Evolutionary conservation across 2,329 filamentous ascomycete species (phyloP).

Genomic region (Penicillium palitans): DNA sequence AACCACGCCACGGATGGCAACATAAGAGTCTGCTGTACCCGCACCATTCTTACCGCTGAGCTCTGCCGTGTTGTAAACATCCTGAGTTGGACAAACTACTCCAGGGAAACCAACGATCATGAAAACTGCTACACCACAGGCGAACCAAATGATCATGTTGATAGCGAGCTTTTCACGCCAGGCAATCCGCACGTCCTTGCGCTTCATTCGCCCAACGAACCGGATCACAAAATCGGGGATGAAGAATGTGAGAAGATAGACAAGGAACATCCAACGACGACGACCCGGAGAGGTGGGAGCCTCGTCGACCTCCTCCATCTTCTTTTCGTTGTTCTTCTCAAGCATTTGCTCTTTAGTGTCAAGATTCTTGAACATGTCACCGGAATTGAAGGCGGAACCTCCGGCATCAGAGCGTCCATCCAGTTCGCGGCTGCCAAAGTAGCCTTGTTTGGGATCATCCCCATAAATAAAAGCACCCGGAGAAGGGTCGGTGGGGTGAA

Average conservation of each 20-base stretch:
- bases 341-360: conserved; percentile 93
- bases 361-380: conserved; percentile 97
- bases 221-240: conserved; percentile 82
- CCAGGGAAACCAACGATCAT: conserved; percentile 86
- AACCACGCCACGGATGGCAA: conserved; percentile 84
- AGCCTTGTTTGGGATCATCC: conserved; percentile 74
- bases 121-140: conserved; percentile 75
- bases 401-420: conserved; percentile 91
- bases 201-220: conserved; percentile 76
- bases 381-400: conserved; percentile 82
- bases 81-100: conserved; percentile 86
- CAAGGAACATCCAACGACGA: conserved; percentile 85
- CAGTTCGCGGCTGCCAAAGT: conserved; percentile 76
- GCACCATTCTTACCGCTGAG: conserved; percentile 73
- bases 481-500: conserved; percentile 48
- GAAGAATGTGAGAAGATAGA: conserved; percentile 81
- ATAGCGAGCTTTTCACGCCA: conserved; percentile 98
- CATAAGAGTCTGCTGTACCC: conserved; percentile 62
- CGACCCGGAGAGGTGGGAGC: conserved; percentile 73
- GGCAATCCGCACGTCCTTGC: conserved; percentile 86
- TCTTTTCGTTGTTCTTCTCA: conserved; percentile 89
- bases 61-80: conserved; percentile 80
- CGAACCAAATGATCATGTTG: conserved; percentile 94
- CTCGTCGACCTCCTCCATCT: conserved; percentile 87
- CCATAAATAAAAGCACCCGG: conserved; percentile 65